Base-by-base conservation (phyloP, 2,329 filamentous ascomycete genomes). In the Corinectria fuckeliana region DNA sequence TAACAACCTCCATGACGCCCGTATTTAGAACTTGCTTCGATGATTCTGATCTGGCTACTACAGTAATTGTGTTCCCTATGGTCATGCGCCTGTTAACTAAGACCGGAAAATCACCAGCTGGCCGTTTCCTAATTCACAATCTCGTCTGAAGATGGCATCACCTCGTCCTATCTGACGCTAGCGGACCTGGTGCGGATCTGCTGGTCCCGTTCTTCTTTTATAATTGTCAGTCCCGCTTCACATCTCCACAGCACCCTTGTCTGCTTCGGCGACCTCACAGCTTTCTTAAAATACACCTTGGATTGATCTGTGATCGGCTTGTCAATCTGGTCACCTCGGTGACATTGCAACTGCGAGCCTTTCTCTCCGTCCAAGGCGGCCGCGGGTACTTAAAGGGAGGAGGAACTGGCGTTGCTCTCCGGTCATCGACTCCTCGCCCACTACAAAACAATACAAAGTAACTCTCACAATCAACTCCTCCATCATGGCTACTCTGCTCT, bases 401-500 rank as follows among this genome's bases (percentile, higher is more conserved):
- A n/a, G n/a, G n/a, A n/a, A n/a, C n/a, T n/a, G n/a, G 25, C 10
- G 14, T 32, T 36, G 50, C 32, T 54, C 44, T 30, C 38, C 16
- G 8, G 13, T 23, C 25, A 30, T 44, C 41, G 14, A 20, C 41
- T 21, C 28, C 11, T 30, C 9, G 20, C 25, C n/a, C 9, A 25
- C 50, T 11, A 20, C 25, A 20, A 28, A 51, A 41, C 36, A 38
- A 8, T 34, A 11, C 28, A 39, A n/a, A 20, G 9, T 25, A 26
- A n/a, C 20, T 20, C 23, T 32, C 20, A 26, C 26, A 36, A 45
- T 7, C 11, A 8, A 13, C 41, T 38, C 49, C 36, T 7, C 18
- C 39, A 44, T 16, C 45, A 72, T 77, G 61, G 69, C 74, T 2
- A 70, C 75, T 1, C 50, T 81, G 39, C 58, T 82, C 41, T 78